These are phyloP conservation scores for Venturia oleaginea DNA, from an alignment of 2,329 filamentous ascomycete species.

Conservation along the genomic window DNA sequence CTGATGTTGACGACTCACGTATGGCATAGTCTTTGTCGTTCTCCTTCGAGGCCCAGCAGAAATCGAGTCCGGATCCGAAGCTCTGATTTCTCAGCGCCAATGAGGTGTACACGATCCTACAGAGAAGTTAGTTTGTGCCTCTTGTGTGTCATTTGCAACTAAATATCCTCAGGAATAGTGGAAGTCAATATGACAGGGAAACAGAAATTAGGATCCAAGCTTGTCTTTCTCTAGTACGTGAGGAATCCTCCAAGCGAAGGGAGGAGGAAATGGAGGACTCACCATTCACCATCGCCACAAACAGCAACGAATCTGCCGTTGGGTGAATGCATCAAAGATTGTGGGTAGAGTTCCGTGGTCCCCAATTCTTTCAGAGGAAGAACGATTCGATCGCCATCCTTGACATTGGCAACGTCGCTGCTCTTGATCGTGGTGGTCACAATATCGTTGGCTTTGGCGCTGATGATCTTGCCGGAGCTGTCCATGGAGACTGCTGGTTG, in stretches of 20 bases:
- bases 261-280: neutral
- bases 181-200: neutral
- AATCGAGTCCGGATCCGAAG: slow-evolving; percentile 90
- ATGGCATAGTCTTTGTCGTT: slow-evolving; percentile 99
- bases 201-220: too few relatives aligned
- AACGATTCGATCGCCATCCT: slow-evolving; percentile 80
- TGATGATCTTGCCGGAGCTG: slow-evolving; percentile 87
- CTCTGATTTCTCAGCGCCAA: slow-evolving; percentile 96
- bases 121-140: neutral
- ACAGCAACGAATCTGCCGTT: slow-evolving; percentile 85
- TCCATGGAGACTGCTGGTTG: slow-evolving; percentile 99
- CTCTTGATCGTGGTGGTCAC: slow-evolving; percentile 4
- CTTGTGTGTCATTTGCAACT: neutral
- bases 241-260: neutral
- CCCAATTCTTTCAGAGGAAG: slow-evolving; percentile 91
- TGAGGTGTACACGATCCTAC: slow-evolving; percentile 69
- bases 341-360: slow-evolving; percentile 92
- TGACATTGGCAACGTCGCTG: slow-evolving; percentile 29
- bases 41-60: slow-evolving; percentile 93
- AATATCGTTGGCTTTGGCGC: slow-evolving; percentile 55
- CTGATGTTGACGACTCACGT: slow-evolving; percentile 83
- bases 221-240: too few relatives aligned
- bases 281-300: slow-evolving; percentile 91
- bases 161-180: neutral
- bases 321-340: slow-evolving; percentile 89